Percentiles rank a stretch among this genome's conserved stretches.
These are phyloP conservation scores for Claviceps humidiphila DNA, from an alignment of 2,329 filamentous ascomycete species.

Conservation along the genomic window DNA sequence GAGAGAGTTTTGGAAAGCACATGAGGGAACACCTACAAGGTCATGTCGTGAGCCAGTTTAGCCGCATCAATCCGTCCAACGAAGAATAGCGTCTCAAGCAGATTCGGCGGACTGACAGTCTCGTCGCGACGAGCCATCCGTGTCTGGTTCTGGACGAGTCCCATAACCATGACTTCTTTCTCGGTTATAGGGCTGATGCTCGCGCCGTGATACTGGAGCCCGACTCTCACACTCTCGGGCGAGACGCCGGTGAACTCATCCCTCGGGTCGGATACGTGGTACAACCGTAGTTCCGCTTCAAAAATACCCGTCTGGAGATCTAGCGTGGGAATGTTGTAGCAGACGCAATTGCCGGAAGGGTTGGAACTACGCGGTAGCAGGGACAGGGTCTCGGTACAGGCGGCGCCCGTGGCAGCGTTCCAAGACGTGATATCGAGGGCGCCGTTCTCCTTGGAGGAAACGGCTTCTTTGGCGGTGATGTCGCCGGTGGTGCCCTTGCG, in stretches of 20 bases:
- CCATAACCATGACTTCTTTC: constrained; percentile 13
- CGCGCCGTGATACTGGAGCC: constrained; percentile 40
- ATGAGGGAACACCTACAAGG: constrained; percentile 37
- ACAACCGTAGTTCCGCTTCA: constrained; percentile 64
- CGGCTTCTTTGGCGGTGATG: constrained; percentile 8
- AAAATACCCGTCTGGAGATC: constrained; percentile 57
- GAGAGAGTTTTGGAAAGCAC: no score
- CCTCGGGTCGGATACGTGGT: constrained; percentile 48
- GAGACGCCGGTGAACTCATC: constrained; percentile 39
- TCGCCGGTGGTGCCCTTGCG: constrained; percentile 5
- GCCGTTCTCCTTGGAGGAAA: constrained; percentile 27
- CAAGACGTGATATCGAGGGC: constrained; percentile 42
- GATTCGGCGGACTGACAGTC: constrained; percentile 21
- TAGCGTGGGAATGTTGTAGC: constrained; percentile 67
- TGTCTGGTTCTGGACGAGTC: constrained; percentile 11
- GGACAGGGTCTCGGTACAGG: constrained; percentile 45
- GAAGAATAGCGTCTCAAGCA: constrained; percentile 54
- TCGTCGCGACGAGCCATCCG: constrained; percentile 4
- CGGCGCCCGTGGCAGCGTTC: constrained; percentile 39
- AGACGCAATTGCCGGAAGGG: constrained; percentile 64
- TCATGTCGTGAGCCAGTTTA: constrained; percentile 40
- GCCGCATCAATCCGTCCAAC: constrained; percentile 52
- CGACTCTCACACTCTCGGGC: constrained; percentile 39
- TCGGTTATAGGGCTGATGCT: constrained; percentile 18
- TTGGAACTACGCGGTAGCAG: constrained; percentile 48